Base-by-base conservation (phyloP, 2,329 filamentous ascomycete genomes). In the Tolypocladium cylindrosporum region DNA sequence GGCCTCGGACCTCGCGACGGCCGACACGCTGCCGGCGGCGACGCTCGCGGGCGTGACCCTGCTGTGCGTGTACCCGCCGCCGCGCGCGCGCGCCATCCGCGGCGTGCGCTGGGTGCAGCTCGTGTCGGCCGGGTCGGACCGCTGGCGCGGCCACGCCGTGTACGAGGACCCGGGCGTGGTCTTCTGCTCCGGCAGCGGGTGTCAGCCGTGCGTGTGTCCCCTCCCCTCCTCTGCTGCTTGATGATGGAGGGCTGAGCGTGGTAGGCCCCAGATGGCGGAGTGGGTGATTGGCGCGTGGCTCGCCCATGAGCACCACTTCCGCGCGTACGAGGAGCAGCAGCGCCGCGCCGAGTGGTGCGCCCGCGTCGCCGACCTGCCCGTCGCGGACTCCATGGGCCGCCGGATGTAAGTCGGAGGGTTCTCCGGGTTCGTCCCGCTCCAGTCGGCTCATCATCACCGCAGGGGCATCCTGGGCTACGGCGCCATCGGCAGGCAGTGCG, bases 81-180 rank as follows among this genome's bases (percentile, higher is more conserved):
- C 73, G 1, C 66, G 64, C 0, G 61, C 65, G 2, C 66, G 68
- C 34, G 56, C 67, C 50, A 65, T 77, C 40, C 62, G 66, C 10
- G 66, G 70, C 3, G 66, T 79, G 31, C 71, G 75, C 52, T 77
- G 72, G 58, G 71, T 80, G n/a, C 78, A 80, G 66, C 61, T 77
- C 34, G 64, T 68, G 0, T 76, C 73, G 0, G 74, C 77, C 1
- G 78, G 78, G 1, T 72, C 72, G 1, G 76, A 80, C 60, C 63
- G 63, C 42, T 79, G 77, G 74, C 58, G 70, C 5, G 62, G 63
- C 0, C 68, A 75, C 55, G 64, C 64, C 11, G 60, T 65, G 31
- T 78, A 72, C 61, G 58, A 65, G 54, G 67, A 75, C 39, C 64
- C 66, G 1, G 59, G 69, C 2, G 67, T 77, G 4, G 57, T 66